Evolutionary conservation across 2,329 filamentous ascomycete genomes (phyloP).

Genomic region (Herpotrichia juniperi): DNA sequence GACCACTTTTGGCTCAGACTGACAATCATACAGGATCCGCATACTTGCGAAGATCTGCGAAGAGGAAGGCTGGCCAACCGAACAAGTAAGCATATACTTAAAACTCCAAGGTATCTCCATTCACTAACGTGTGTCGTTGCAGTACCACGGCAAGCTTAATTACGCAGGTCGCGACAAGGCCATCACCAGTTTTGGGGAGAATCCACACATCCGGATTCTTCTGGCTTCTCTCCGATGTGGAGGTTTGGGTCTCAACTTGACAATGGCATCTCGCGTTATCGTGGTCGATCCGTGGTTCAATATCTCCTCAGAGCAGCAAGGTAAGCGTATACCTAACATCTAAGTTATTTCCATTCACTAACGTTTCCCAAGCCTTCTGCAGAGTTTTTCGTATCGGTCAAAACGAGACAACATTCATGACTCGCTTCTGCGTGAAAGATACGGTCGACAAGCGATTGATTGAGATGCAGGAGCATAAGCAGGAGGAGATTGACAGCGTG

Average conservation of each 20-base stretch:
- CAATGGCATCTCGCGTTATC: slow-evolving; percentile 59
- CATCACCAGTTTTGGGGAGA: slow-evolving; percentile 54
- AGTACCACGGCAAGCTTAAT: slow-evolving; percentile 58
- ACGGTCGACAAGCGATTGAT: slow-evolving; percentile 65
- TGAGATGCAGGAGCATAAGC: slow-evolving; percentile 62
- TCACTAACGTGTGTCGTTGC: neutral
- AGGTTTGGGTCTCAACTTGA: slow-evolving; percentile 65
- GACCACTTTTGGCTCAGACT: slow-evolving; percentile 3
- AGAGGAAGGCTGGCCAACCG: slow-evolving; percentile 55
- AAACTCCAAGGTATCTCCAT: too few relatives aligned
- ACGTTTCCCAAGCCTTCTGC: slow-evolving; percentile 63
- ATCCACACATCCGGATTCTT: slow-evolving; percentile 53
- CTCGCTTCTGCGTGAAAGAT: slow-evolving; percentile 61
- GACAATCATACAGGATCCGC: slow-evolving; percentile 40
- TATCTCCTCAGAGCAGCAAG: slow-evolving; percentile 65
- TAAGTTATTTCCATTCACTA: too few relatives aligned
- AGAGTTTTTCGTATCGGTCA: slow-evolving; percentile 72
- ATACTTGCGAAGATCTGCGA: slow-evolving; percentile 59
- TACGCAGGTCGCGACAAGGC: slow-evolving; percentile 52
- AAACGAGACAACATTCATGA: slow-evolving; percentile 62
- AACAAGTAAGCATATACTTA: slow-evolving; percentile 48
- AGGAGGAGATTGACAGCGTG: slow-evolving; percentile 50
- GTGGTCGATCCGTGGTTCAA: slow-evolving; percentile 66
- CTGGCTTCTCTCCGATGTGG: slow-evolving; percentile 64
- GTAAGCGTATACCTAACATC: too few relatives aligned